A percentile compares a stretch with the other conserved stretches of the same genome.
These are phyloP conservation scores for Tuber magnatum DNA, from an alignment of 495 filamentous ascomycete genomes.

Conservation along the genomic window DNA sequence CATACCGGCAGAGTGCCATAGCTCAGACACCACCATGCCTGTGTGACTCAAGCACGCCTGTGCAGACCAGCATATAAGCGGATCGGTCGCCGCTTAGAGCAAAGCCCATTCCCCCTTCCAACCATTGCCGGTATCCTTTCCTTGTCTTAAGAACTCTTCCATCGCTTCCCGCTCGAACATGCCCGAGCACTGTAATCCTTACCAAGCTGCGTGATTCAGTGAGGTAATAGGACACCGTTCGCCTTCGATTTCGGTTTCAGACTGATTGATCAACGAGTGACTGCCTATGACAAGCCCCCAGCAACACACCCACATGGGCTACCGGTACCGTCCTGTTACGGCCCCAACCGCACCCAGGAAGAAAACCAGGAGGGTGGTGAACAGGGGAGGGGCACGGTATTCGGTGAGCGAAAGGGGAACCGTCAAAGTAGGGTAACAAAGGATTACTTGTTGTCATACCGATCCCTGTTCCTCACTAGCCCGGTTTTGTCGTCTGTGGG, in stretches of 20 bases:
- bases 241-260: neutral
- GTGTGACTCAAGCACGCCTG: neutral
- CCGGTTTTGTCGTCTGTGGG: neutral
- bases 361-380: neutral
- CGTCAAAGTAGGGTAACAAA: neutral
- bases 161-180: neutral
- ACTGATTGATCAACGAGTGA: neutral
- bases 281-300: neutral
- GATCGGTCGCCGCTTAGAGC: neutral
- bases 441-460: neutral
- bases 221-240: neutral
- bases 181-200: neutral
- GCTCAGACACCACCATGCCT: neutral
- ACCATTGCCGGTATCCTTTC: neutral
- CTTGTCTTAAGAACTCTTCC: neutral
- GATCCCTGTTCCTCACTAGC: neutral
- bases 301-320: neutral
- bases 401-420: neutral
- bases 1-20: neutral
- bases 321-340: neutral
- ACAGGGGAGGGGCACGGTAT: neutral
- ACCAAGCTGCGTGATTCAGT: neutral
- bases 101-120: neutral
- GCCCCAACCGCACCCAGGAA: neutral
- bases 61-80: neutral